Percentiles rank a stretch among this genome's conserved stretches.
These are phyloP conservation scores for Candida takata DNA, from an alignment of 805 yeast genomes.

Conservation along the genomic window DNA sequence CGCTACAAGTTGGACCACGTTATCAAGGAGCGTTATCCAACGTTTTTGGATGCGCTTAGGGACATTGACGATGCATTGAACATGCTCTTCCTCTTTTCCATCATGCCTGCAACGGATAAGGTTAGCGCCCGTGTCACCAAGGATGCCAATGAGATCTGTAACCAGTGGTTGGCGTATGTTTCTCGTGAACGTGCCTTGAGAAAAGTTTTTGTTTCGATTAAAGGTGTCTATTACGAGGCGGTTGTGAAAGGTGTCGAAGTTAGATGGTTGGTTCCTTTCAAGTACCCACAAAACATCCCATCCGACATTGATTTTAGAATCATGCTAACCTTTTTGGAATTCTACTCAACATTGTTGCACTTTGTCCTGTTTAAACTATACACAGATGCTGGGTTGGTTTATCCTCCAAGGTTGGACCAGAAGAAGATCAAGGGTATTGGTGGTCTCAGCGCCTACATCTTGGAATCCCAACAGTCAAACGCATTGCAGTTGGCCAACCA, in stretches of 20 bases:
- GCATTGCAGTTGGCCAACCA: constrained; percentile 24
- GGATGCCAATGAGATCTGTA: constrained; percentile 80
- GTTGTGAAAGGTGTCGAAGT: constrained; percentile 84
- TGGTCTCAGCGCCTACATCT: constrained; percentile 76
- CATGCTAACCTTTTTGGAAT: constrained; percentile 94
- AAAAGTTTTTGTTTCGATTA: constrained; percentile 92
- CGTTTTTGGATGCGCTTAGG: constrained; percentile 84
- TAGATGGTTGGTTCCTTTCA: constrained; percentile 95
- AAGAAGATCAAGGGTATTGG: constrained; percentile 75
- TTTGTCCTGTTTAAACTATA: constrained; percentile 82
- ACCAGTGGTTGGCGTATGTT: constrained; percentile 93
- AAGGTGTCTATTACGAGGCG: constrained; percentile 95
- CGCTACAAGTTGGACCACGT: constrained; percentile 82
- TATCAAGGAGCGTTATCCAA: constrained; percentile 92
- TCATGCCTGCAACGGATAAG: constrained; percentile 87
- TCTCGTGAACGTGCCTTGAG: constrained; percentile 75
- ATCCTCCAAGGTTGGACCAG: constrained; percentile 80
- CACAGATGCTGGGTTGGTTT: constrained; percentile 76
- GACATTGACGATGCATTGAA: constrained; percentile 94
- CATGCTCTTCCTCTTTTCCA: constrained; percentile 89
- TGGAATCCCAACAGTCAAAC: constrained; percentile 42
- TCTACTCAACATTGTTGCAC: constrained; percentile 86
- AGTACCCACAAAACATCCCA: constrained; percentile 94
- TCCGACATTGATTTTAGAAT: constrained; percentile 91
- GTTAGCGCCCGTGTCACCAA: constrained; percentile 76